Percentiles rank a stretch among this genome's conserved stretches.
phyloP scores from a whole-genome alignment of 2,329 filamentous ascomycete genomes.

The Talaromyces sp. region DNA sequence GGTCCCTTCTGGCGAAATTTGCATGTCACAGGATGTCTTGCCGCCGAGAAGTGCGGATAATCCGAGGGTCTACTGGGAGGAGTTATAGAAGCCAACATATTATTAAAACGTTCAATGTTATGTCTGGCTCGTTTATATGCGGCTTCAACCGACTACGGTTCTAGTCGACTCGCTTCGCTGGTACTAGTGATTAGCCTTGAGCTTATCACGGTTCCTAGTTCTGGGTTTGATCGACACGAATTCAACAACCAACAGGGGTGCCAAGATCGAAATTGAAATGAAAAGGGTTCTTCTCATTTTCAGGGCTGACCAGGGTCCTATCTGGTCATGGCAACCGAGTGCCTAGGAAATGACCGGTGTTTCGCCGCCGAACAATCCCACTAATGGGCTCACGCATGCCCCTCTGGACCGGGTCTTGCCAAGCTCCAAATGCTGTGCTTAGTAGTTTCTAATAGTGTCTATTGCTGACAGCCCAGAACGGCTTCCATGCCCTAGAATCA shows the following conservation, averaged over 20 bases:
- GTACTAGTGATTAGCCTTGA: neutral
- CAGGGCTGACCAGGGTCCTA: neutral
- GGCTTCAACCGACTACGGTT: neutral
- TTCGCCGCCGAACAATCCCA: neutral
- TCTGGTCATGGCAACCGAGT: neutral
- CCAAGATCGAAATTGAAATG: neutral
- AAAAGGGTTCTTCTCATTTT: neutral
- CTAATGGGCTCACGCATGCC: neutral
- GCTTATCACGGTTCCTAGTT: neutral
- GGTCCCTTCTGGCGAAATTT: neutral
- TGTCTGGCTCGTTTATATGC: neutral
- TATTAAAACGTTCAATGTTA: neutral
- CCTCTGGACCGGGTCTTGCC: neutral
- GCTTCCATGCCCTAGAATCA: too few species aligned
- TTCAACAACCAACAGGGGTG: neutral
- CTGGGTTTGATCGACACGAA: neutral
- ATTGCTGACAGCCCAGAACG: neutral
- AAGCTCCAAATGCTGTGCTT: neutral
- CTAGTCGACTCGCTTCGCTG: neutral
- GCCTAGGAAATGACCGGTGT: neutral
- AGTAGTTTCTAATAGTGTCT: neutral
- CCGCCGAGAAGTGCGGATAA: neutral
- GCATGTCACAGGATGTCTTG: neutral
- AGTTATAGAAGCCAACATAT: neutral
- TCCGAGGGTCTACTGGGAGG: neutral